Evolutionary conservation across 2,329 filamentous ascomycete species (phyloP), one percentile per base, ranked within the genome.

Genomic region (Fusarium proliferatum): DNA sequence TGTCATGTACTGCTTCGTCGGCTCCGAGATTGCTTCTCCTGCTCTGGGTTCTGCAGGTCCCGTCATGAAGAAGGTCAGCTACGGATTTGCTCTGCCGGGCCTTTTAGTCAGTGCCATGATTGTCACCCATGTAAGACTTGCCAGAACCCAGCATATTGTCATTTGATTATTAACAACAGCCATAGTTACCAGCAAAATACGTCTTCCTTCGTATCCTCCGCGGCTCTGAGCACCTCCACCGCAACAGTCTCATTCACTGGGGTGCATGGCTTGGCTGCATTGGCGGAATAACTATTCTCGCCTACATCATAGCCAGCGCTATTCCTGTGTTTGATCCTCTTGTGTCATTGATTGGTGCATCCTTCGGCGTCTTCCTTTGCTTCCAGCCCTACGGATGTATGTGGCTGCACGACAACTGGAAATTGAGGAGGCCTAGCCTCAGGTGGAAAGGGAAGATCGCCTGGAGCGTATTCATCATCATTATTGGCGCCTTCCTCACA

Each of bases 1-100:
- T 6, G 82, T 86, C 1, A 82, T 87, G 5, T 87, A 87, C 76
- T 82, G 82, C 66, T 87, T 78, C 71, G 86, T 84, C 67, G 85
- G 86, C 2, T 83, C 82, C 1, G 85, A 81, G 57, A 83, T 87
- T 8, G 81, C 85, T 1, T 86, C 84, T 0, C 86, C 85, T 1
- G 84, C 85, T 3, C 80, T 87, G 9, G 86, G 85, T 4, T 85
- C 84, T 36, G 85, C 84, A 3, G 85, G 85, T 1, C 5, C 42
- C 0, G 53, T 75, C 1, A 78, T 85, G 60, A 86, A 86, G 79
- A 86, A 83, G 69, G 76, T 86, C 21, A 80, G 79, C 55, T 87
- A 86, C 61, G 85, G 85, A 13, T 72, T 82, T n/a, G 79, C 80
- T 19, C 75, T 81, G 6, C 79, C 78, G 2, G 80, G 80, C 5